Percentiles rank a stretch among this genome's conserved stretches.
Evolutionary conservation across 768 basidiomycete species (phyloP).

Genomic region (Lactarius sp.): DNA sequence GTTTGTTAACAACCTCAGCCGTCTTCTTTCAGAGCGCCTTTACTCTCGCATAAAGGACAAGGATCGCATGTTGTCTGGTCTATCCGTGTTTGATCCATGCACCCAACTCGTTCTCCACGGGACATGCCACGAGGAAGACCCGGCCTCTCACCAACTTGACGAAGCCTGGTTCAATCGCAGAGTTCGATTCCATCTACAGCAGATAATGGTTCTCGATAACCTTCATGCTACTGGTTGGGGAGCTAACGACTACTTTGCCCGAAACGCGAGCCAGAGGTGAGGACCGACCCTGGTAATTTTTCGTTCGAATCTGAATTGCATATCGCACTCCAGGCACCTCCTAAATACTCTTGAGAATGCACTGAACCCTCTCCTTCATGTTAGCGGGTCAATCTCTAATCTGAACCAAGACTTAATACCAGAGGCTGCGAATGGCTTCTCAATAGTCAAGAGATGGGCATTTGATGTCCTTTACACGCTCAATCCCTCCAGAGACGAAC

Average conservation of each 20-base stretch:
- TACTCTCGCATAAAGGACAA: neutral
- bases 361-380: conserved; percentile 43
- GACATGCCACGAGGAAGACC: conserved; percentile 35
- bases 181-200: conserved; percentile 43
- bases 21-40: conserved; percentile 8
- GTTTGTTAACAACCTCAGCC: neutral
- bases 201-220: conserved; percentile 44
- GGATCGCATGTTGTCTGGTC: neutral
- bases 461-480: conserved; percentile 37
- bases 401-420: conserved; percentile 38
- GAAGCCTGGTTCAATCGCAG: conserved; percentile 39
- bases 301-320: neutral
- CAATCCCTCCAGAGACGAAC: conserved; percentile 23
- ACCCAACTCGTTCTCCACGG: conserved; percentile 33
- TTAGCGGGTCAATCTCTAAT: conserved; percentile 41
- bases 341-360: conserved; percentile 40
- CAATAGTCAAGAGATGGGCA: conserved; percentile 44
- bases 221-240: conserved; percentile 19
- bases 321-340: neutral
- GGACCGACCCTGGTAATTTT: neutral
- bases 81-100: conserved; percentile 15
- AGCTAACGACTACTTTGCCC: neutral
- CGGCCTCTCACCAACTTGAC: conserved; percentile 34
- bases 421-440: conserved; percentile 35
- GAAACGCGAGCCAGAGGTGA: conserved; percentile 11